Conservation (phyloP, 352 stramenopile species). For the Pythium grandisporangium region DNA sequence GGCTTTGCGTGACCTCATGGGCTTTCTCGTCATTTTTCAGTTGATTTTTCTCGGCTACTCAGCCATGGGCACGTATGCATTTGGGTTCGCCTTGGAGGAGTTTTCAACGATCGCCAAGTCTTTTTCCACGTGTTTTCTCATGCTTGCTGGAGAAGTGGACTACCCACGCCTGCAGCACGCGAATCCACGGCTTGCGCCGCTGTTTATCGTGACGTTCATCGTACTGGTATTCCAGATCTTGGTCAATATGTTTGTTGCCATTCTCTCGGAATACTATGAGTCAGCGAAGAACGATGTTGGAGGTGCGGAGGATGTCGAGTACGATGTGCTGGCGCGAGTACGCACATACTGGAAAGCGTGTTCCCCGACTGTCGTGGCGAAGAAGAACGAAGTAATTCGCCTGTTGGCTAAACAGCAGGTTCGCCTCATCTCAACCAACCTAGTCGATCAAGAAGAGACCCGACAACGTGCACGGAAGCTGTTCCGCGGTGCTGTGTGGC, state of each 20-base stretch:
- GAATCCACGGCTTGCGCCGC: slow-evolving; percentile 64
- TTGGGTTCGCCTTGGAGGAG: slow-evolving; percentile 74
- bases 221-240: slow-evolving; percentile 82
- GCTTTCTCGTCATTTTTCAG: slow-evolving; percentile 85
- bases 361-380: slow-evolving; percentile 68
- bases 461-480: slow-evolving; percentile 72
- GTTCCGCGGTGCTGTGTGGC: slow-evolving; percentile 79
- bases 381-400: slow-evolving; percentile 69
- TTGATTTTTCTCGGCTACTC: slow-evolving; percentile 84
- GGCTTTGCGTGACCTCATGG: slow-evolving; percentile 79
- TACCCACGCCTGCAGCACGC: slow-evolving; percentile 68
- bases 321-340: slow-evolving; percentile 76
- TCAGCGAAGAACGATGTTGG: slow-evolving; percentile 72
- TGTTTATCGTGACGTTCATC: slow-evolving; percentile 83
- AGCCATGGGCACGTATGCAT: slow-evolving; percentile 77
- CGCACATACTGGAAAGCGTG: slow-evolving; percentile 68
- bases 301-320: slow-evolving; percentile 68
- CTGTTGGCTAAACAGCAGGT: slow-evolving; percentile 68
- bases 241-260: slow-evolving; percentile 88
- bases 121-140: slow-evolving; percentile 81
- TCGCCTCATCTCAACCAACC: slow-evolving; percentile 79
- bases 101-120: slow-evolving; percentile 79
- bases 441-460: slow-evolving; percentile 81
- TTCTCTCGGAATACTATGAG: slow-evolving; percentile 85
- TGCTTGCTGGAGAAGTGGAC: slow-evolving; percentile 80